Evolutionary conservation across 495 filamentous ascomycete genomes (phyloP).

Genomic region (Daldinia bambusicola): DNA sequence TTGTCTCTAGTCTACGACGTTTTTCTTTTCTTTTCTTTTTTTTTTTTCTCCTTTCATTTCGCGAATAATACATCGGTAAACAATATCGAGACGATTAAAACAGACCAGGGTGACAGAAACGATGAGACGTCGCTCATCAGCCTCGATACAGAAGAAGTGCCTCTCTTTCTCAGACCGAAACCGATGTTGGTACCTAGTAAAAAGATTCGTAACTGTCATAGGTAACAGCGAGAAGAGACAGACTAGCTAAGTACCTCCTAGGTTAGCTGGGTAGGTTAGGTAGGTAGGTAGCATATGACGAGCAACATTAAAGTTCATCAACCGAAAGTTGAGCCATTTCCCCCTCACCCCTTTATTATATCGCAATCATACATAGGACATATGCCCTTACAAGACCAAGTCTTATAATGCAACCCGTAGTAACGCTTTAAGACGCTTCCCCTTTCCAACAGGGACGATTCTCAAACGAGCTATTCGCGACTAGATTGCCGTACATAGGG

Average conservation of each 20-base stretch:
- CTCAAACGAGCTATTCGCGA: constrained; percentile 18
- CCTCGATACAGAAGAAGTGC: neutral
- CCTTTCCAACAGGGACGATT: neutral
- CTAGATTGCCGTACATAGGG: neutral
- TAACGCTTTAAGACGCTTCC: constrained; percentile 9
- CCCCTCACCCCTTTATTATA: neutral
- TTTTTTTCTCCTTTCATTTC: too few species aligned
- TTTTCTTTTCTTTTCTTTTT: too few species aligned
- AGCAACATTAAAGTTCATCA: constrained; percentile 32
- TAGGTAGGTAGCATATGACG: too few species aligned
- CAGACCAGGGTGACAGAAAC: too few species aligned
- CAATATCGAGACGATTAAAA: constrained; percentile 3
- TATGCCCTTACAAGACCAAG: neutral
- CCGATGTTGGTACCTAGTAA: neutral
- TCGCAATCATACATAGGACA: neutral
- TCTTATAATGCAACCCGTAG: neutral
- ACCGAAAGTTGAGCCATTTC: neutral
- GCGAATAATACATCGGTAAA: neutral
- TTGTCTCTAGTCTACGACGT: neutral
- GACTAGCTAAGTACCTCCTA: too few species aligned
- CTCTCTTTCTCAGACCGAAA: constrained; percentile 20
- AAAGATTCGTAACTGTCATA: neutral
- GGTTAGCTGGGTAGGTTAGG: too few species aligned
- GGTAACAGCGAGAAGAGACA: neutral
- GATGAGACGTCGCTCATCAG: neutral